Base-by-base conservation (phyloP, 306 rosid genomes). In the Cicer bijugum region DNA sequence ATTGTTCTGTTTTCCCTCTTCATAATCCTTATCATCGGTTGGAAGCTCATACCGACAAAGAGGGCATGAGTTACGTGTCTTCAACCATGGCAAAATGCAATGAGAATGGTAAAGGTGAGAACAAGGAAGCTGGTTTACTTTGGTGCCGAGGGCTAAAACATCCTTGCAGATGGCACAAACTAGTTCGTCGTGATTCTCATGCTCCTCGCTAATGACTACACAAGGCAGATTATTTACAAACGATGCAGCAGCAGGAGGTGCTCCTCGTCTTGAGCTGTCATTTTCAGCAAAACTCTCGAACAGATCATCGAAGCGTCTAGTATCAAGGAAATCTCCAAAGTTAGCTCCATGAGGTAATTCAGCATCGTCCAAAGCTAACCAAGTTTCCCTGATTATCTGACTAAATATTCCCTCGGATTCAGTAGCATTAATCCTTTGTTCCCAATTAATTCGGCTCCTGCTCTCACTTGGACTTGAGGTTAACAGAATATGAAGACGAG, bases 111-210 rank as follows among this genome's bases (percentile, higher is more conserved):
- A 95, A 4, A 95, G 86, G 82, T 95, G 99, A 75, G 82, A 80
- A 66, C 99, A 95, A 7, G 97, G 99, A 40, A 95, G 97, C 82
- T 84, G 88, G 71, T 85, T 88, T 74, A 81, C 96, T 85, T 85
- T 82, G 0, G 92, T 83, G 67, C 96, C 90, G 9, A 69, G 23
- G 53, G 79, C 14, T 20, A 95, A 78, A 56, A 72, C 82, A 75
- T 95, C 99, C 72, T 95, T 91, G 92, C 99, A 95, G 74, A 95
- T 85, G 38, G 99, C 97, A 80, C 99, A 95, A 62, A 81, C 83
- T 40, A 86, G 80, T 66, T 71, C 90, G 15, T 80, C 97, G 69
- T 86, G 84, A 80, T 91, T 86, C 79, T 77, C 82, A 42, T 87
- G 93, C 66, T 91, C 90, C 77, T 89, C 75, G 71, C 74, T 60